Conservation (phyloP, 2,329 filamentous ascomycete genomes). For the Scedosporium dehoogii region DNA sequence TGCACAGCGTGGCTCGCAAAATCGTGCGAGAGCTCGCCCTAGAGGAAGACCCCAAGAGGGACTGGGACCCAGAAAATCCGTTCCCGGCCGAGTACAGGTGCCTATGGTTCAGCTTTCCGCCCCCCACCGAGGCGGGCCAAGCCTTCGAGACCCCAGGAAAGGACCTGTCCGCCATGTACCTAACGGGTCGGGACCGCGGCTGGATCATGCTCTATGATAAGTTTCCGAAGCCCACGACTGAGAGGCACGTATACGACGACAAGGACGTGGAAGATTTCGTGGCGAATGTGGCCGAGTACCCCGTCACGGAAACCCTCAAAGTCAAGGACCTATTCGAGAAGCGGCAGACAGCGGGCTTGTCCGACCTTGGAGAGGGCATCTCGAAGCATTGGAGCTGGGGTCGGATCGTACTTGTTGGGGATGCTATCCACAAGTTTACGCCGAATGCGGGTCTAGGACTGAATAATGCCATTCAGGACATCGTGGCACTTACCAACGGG, state of each 20-base stretch:
- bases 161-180: background rate
- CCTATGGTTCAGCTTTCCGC: background rate
- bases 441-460: background rate
- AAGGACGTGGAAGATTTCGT: background rate
- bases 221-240: background rate
- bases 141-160: background rate
- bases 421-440: background rate
- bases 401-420: background rate
- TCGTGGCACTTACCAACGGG: background rate
- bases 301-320: background rate
- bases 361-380: background rate
- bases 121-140: background rate
- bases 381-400: background rate
- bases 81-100: background rate
- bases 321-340: background rate
- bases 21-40: background rate
- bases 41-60: background rate
- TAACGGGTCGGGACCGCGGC: background rate
- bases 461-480: background rate
- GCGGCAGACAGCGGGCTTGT: background rate
- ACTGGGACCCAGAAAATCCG: background rate
- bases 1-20: background rate
- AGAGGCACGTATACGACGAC: background rate
- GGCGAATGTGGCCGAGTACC: background rate
- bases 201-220: background rate